Evolutionary conservation across 1,284 basidiomycete species (phyloP), one percentile per base, ranked within the genome.

Genomic region (Ganoderma meredithae): DNA sequence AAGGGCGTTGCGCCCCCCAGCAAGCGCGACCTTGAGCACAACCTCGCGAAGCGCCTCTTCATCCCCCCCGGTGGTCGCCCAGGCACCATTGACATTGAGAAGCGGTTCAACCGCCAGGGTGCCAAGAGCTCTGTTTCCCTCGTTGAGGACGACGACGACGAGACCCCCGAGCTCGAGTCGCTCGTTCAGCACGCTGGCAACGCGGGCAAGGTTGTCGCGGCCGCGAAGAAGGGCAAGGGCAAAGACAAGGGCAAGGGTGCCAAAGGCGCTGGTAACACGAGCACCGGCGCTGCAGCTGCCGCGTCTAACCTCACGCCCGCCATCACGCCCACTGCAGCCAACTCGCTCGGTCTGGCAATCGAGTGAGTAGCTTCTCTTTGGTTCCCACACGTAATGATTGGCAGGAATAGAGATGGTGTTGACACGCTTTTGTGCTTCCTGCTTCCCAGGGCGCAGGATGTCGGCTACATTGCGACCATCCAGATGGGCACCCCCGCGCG

Each of bases 401-500:
- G 39, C 22, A 15, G 62, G 17, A 39, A 44, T 61, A 8, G 31
- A 53, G 49, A 40, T 53, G 40, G 1, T 10, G n/a, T 55, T 69
- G 27, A 68, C 53, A 49, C 60, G 36, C 22, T 7, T 55, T 39
- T 10, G 8, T 39, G 36, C 36, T 39, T 53, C 33, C 27, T 3
- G 33, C 56, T 40, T 36, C 36, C 43, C 60, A 79, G 79, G 66
- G 79, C 77, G 15, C 83, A 85, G 70, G 85, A 87, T 75, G 82
- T 86, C 43, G 86, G 86, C 44, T 89, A 95, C 79, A 82, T 95
- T 62, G 90, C 91, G 8, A 90, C 86, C 33, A 79, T 96, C 41
- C 86, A 92, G 77, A 87, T 96, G 71, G 95, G 95, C 47, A 93
- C 90, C 3, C 92, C 92, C n/a, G 86, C 91, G 1, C 82, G 79